Base-by-base conservation (phyloP, 306 rosid genomes). In the Notholithocarpus densiflorus region DNA sequence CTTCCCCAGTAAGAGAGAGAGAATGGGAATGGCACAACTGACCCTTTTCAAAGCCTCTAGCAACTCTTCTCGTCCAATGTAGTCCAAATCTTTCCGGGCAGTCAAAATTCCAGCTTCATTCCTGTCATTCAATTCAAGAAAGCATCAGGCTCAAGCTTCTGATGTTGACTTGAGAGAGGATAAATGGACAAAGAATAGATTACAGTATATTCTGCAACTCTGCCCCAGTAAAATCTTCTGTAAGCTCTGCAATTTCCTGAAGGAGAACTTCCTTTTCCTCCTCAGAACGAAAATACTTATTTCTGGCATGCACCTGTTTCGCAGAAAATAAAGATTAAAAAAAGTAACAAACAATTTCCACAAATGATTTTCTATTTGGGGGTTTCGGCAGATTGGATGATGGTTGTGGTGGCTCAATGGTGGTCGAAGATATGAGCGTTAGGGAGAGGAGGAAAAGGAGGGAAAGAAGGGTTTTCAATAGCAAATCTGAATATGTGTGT, bases 21-120 rank as follows among this genome's bases (percentile, higher is more conserved):
- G 18, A 53, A 68, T 31, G 17, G 56, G 60, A 34, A 77, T 79
- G 75, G 75, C 26, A 80, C 23, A 73, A 86, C 91, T n/a, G 26
- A 94, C 98, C 95, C 98, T 88, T 84, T 94, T 92, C 82, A 94
- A 89, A 76, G 98, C 98, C 88, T 94, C 98, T 74, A 88, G 93
- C 74, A 92, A 87, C 86, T 94, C 98, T 60, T 92, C 98, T 61
- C 86, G 87, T 48, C 97, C 97, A 76, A 94, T 94, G 87, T 82
- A 87, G 81, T 92, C 98, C 75, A 91, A 82, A 88, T 94, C 98
- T 83, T 94, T 94, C 88, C 98, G 88, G 80, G 98, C 97, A 52
- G 98, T 94, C 92, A 94, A 92, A 84, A 94, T 94, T 81, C 98
- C 98, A 82, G 98, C 98, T 88, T 94, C 98, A 61, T 94, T 94